A percentile compares a stretch with the other conserved stretches of the same genome.
phyloP scores from a whole-genome alignment of 257 asterid genomes.

The Cynanchum wilfordii region DNA sequence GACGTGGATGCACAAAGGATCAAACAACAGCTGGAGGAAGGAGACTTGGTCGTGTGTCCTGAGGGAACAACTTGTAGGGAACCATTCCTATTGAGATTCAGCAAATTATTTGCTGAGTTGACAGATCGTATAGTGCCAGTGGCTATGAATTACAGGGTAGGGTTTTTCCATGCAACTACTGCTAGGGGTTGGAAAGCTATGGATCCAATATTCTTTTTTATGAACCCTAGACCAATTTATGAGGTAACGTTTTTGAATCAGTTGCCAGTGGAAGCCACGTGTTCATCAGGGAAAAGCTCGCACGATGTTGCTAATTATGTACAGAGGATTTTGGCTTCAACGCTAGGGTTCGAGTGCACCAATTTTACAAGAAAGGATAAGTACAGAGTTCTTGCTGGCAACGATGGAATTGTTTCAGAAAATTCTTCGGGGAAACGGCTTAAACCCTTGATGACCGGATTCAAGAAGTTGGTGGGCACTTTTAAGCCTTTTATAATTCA shows the following conservation, averaged over 20 bases:
- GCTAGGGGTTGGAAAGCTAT: conserved; percentile 85
- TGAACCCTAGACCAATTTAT: conserved; percentile 84
- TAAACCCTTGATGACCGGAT: conserved; percentile 14
- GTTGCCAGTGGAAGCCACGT: conserved; percentile 76
- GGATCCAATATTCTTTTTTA: conserved; percentile 85
- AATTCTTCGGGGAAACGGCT: conserved; percentile 17
- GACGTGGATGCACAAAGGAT: conserved; percentile 63
- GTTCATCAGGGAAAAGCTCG: conserved; percentile 75
- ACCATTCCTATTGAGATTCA: conserved; percentile 69
- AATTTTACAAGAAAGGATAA: conserved; percentile 81
- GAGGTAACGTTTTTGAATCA: conserved; percentile 78
- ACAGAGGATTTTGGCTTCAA: conserved; percentile 72
- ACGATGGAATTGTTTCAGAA: conserved; percentile 65
- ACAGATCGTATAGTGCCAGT: conserved; percentile 83
- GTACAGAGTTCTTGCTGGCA: conserved; percentile 82
- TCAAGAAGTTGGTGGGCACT: conserved; percentile 44
- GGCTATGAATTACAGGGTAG: conserved; percentile 75
- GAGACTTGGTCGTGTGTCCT: conserved; percentile 69
- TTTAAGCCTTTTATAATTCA: conserved; percentile 34
- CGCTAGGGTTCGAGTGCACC: conserved; percentile 93
- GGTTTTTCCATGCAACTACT: conserved; percentile 82
- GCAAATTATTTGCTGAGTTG: conserved; percentile 76
- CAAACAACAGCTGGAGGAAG: conserved; percentile 50
- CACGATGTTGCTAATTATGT: conserved; percentile 89
- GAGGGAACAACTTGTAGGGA: conserved; percentile 94